A percentile compares a stretch with the other conserved stretches of the same genome.
These are phyloP conservation scores for Austroboletus festivus DNA, from an alignment of 768 basidiomycete species.

Conservation along the genomic window DNA sequence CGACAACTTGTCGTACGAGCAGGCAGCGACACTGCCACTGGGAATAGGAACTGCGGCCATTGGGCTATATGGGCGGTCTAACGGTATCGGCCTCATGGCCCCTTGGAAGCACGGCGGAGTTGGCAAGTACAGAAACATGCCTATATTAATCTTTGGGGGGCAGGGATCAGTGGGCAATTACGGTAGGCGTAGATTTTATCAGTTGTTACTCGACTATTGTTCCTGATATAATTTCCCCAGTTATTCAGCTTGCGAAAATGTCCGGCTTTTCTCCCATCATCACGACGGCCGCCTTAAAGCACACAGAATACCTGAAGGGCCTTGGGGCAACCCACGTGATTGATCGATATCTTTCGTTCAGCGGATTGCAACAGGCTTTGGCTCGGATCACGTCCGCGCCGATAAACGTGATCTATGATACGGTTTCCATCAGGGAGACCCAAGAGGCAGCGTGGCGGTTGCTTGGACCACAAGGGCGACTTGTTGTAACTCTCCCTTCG, in stretches of 20 bases:
- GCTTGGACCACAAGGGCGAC: constrained; percentile 37
- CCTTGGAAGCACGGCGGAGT: constrained; percentile 36
- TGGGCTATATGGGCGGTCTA: constrained; percentile 43
- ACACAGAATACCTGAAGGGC: constrained; percentile 33
- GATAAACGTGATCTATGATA: constrained; percentile 37
- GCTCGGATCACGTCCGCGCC: constrained; percentile 37
- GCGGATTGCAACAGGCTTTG: constrained; percentile 32
- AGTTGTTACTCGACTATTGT: constrained; percentile 2
- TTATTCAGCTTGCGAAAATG: constrained; percentile 38
- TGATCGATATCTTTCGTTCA: constrained; percentile 28
- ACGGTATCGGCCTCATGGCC: constrained; percentile 40
- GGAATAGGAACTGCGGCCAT: constrained; percentile 48
- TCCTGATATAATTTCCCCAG: constrained; percentile 25
- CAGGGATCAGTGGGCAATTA: constrained; percentile 49
- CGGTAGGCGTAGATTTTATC: constrained; percentile 32
- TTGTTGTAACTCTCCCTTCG: constrained; percentile 34
- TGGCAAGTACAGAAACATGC: constrained; percentile 41
- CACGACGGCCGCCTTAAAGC: constrained; percentile 35
- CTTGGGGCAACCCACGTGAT: constrained; percentile 36
- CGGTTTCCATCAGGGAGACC: constrained; percentile 37
- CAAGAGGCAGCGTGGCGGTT: constrained; percentile 36
- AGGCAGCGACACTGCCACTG: constrained; percentile 47
- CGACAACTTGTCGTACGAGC: constrained; percentile 42
- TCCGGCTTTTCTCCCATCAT: constrained; percentile 39
- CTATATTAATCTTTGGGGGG: constrained; percentile 49